Percentiles rank a stretch among this genome's conserved stretches.
Evolutionary conservation across 331 rosid species (phyloP).

Genomic region (Dryas integrifolia): DNA sequence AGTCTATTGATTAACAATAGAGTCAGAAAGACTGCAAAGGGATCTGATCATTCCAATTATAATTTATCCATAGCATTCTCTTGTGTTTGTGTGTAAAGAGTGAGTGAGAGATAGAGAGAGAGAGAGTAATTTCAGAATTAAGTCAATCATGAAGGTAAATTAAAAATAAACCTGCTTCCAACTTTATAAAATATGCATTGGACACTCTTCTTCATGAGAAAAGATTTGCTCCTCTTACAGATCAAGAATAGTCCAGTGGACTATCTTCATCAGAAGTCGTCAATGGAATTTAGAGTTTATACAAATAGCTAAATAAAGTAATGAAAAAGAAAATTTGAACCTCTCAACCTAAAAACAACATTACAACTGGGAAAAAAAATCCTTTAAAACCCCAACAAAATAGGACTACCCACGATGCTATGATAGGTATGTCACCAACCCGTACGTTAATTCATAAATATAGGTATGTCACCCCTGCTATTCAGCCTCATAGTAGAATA

Average conservation of each 20-base stretch:
- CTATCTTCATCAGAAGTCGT: neutral
- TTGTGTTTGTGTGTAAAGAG: neutral
- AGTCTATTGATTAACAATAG: conserved; percentile 53
- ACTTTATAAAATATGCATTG: neutral
- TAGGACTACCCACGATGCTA: neutral
- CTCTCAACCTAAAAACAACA: neutral
- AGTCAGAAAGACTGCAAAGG: conserved; percentile 25
- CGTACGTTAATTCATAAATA: neutral
- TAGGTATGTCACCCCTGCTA: neutral
- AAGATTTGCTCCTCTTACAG: too few species aligned
- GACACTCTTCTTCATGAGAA: too few species aligned
- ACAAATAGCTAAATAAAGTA: neutral
- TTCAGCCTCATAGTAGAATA: neutral
- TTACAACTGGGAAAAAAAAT: neutral
- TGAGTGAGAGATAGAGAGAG: conserved; percentile 8
- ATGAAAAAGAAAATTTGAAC: neutral
- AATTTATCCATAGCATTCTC: conserved; percentile 9
- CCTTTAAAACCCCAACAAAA: neutral
- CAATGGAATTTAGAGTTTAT: neutral
- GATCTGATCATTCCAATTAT: conserved; percentile 7
- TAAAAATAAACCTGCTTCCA: neutral
- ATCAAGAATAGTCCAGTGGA: too few species aligned
- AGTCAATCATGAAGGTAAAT: neutral
- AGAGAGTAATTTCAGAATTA: neutral
- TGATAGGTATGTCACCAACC: neutral